Evolutionary conservation across 495 filamentous ascomycete genomes (phyloP), one percentile per base, ranked within the genome.

Genomic region (Aspergillus biplanus): DNA sequence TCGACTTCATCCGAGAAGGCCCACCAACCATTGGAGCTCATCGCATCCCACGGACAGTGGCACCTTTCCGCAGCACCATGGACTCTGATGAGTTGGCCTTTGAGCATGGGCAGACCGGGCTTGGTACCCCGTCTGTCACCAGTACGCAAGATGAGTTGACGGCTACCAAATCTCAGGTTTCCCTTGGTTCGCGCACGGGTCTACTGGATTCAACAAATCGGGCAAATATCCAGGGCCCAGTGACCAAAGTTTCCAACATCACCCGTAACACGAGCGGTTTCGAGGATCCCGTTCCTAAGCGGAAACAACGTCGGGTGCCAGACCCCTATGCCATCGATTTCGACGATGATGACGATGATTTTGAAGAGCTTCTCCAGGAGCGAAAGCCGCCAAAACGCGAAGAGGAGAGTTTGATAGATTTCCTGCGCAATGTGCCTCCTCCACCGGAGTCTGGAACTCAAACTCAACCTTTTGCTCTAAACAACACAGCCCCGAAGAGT

Each of bases 271-370:
- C 59, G 32, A 50, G 52, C 32, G 69, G 56, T 16, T 70, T 59
- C 5, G 75, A 78, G 6, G 75, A 70, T 46, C 61, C 66, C 58
- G 61, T 27, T 35, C 82, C 75, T 61, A 69, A 64, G 50, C 87
- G 91, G 60, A 97, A 89, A 65, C 90, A 87, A 54, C 85, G 87
- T 44, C 87, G 92, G 32, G 86, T 91, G 47, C 89, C 84, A 47
- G 96, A 99, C 68, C 94, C 95, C 1, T 98, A 97, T 67, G 90
- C 93, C 37, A 90, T 98, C 61, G 94, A 97, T 65, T 82, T 88
- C 46, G 91, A 90, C 65, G 90, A 94, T 35, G 90, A 94, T 35
- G 90, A 93, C 18, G 86, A 88, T 18, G 86, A 88, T 15, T 73
- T 88, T 33, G 87, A 90, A 67, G 91, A 92, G 66, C 72, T 81